Evolutionary conservation across 345 rosid genomes (phyloP), one percentile per base, ranked within the genome.

Genomic region (Eucalyptus polybractea): DNA sequence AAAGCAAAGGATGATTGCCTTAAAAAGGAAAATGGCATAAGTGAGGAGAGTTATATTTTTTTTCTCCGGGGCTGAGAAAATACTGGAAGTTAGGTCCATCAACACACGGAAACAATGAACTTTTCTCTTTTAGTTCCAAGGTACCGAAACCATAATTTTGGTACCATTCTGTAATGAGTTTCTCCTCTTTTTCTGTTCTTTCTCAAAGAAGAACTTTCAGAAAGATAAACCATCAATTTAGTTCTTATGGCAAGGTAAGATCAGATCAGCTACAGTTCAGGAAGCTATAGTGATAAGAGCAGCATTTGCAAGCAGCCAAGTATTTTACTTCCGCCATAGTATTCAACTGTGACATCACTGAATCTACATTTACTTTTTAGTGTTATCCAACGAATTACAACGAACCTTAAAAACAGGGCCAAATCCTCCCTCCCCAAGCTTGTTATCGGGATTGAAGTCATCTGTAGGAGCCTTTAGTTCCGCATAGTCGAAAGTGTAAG

Each of bases 361-460:
- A 24, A 54, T n/a, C 72, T 14, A 29, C 16, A 65, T 65, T 8
- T 65, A 65, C 19, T 65, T 33, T 65, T 62, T n/a, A 2, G 42
- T 31, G 42, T 67, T 31, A 31, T 31, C 40, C 22, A 67, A 67
- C 22, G 22, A 5, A 19, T 72, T 72, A 72, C 81, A 72, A 37
- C 81, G 3, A 17, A 72, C 81, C 81, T 72, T 93, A 60, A 87
- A 97, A 87, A 96, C 98, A 4, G 98, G 95, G 90, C 99, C 97
- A 91, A 95, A 97, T 87, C 99, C 98, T 91, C 98, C 98, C 92
- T 97, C 98, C 90, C 97, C 98, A 72, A 95, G 96, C 92, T 96
- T 96, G 93, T 96, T 93, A 85, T 93, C 87, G 50, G 92, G 91
- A 91, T 89, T 93, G 86, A 96, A 96, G 89, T 94, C 96, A 50